A percentile compares a stretch with the other conserved stretches of the same genome.
Evolutionary conservation across 2,329 filamentous ascomycete genomes (phyloP).

Genomic region (Colletotrichum endophyticum): DNA sequence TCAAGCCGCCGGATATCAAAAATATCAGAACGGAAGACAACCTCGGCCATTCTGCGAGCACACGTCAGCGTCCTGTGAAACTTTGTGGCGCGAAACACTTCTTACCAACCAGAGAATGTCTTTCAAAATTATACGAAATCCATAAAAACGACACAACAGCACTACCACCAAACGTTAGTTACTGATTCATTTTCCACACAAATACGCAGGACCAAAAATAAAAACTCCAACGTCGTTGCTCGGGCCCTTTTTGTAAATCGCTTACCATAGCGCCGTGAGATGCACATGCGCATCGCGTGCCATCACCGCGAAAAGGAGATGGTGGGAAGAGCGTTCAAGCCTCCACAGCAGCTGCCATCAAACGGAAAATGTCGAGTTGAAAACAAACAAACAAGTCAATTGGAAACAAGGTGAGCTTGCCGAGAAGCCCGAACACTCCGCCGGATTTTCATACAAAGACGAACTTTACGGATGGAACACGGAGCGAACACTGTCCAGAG

Average conservation of each 20-base stretch:
- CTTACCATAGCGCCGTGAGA: constrained; percentile 40
- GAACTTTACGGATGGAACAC: background rate
- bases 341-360: background rate
- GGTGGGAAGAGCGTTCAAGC: background rate
- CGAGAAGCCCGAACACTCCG: background rate
- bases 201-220: background rate
- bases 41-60: constrained; percentile 48
- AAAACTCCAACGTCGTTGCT: background rate
- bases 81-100: background rate
- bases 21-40: constrained; percentile 53
- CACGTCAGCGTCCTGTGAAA: background rate
- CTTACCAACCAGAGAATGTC: constrained; percentile 54
- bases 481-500: background rate
- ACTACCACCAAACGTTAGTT: constrained; percentile 30
- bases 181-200: background rate
- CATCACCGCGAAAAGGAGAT: constrained; percentile 22
- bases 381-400: background rate
- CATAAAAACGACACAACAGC: constrained; percentile 53
- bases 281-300: constrained; percentile 35
- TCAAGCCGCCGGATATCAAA: constrained; percentile 46
- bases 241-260: background rate
- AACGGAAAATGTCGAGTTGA: background rate
- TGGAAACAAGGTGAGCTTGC: background rate
- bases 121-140: constrained; percentile 49
- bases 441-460: background rate